Conservation (phyloP, 495 filamentous ascomycete species). For the Extremus antarcticus region DNA sequence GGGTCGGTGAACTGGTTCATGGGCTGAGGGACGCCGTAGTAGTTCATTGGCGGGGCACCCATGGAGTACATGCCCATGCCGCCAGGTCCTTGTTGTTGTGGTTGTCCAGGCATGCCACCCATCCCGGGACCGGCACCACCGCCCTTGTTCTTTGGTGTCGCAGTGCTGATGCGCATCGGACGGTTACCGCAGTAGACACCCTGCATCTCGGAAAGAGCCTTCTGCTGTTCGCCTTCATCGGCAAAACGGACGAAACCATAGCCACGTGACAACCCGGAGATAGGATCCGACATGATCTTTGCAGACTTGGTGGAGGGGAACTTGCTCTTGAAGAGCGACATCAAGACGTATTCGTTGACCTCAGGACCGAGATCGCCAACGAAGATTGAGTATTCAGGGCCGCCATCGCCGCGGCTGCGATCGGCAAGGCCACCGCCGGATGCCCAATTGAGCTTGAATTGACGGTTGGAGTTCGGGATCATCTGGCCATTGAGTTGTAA, state of each 20-base stretch:
- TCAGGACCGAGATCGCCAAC: constrained; percentile 96
- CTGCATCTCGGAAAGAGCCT: constrained; percentile 93
- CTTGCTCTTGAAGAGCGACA: constrained; percentile 89
- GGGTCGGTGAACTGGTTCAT: constrained; percentile 99
- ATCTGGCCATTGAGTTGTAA: constrained; percentile 76
- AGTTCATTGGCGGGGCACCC: constrained; percentile 69
- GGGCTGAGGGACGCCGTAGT: constrained; percentile 75
- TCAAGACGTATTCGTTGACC: constrained; percentile 96
- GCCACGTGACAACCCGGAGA: constrained; percentile 92
- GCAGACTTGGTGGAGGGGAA: constrained; percentile 98
- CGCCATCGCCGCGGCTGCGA: constrained; percentile 86
- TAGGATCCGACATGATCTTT: constrained; percentile 99
- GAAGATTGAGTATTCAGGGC: constrained; percentile 93
- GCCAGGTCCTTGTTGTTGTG: constrained; percentile 29
- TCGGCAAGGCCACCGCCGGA: constrained; percentile 93
- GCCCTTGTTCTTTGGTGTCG: constrained; percentile 89
- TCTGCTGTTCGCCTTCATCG: constrained; percentile 88
- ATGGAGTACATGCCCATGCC: constrained; percentile 46
- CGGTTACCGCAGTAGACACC: constrained; percentile 98
- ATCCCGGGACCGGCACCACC: constrained; percentile 48
- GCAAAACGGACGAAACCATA: constrained; percentile 98
- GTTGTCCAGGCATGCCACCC: constrained; percentile 28
- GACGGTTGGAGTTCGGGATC: constrained; percentile 87
- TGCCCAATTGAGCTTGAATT: constrained; percentile 99
- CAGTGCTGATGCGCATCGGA: constrained; percentile 97